Percentiles rank a stretch among this genome's conserved stretches.
Conservation (phyloP, 2,329 filamentous ascomycete species). For the Fusarium piperis region DNA sequence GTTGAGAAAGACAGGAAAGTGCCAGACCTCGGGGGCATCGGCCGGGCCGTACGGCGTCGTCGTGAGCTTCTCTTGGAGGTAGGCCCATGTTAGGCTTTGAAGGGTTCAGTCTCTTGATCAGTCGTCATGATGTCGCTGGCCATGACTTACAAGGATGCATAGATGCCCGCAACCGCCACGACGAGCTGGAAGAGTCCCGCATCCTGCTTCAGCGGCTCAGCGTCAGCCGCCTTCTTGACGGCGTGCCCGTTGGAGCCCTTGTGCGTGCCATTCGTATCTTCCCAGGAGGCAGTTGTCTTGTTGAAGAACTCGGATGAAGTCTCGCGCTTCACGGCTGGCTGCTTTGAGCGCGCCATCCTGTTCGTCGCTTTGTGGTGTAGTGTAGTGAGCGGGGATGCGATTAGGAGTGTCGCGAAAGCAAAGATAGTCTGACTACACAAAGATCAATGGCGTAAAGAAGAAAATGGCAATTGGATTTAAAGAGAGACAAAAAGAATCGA, state of each 20-base stretch:
- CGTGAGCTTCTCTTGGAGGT: constrained; percentile 96
- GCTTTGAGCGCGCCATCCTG: constrained; percentile 77
- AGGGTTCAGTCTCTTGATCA: neutral
- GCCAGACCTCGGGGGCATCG: constrained; percentile 79
- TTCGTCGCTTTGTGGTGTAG: neutral
- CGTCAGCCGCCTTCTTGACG: constrained; percentile 37
- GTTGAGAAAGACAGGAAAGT: constrained; percentile 94
- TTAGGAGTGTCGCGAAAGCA: neutral
- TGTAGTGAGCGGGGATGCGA: neutral
- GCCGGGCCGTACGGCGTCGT: constrained; percentile 83
- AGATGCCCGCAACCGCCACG: constrained; percentile 93
- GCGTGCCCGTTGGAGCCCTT: constrained; percentile 36
- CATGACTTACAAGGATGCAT: constrained; percentile 85
- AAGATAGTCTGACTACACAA: neutral
- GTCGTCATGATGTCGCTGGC: neutral
- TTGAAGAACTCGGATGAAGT: constrained; percentile 73
- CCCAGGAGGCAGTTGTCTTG: constrained; percentile 54
- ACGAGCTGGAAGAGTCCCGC: constrained; percentile 79
- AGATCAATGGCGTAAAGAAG: neutral
- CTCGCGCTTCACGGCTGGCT: constrained; percentile 72
- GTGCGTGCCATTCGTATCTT: constrained; percentile 45
- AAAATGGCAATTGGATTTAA: constrained; percentile 1
- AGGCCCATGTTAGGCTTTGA: constrained; percentile 87
- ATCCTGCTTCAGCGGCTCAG: constrained; percentile 53
- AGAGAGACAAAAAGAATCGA: constrained; percentile 19